Evolutionary conservation across 2,329 filamentous ascomycete species (phyloP).

Genomic region (Endocalyx cinctus): DNA sequence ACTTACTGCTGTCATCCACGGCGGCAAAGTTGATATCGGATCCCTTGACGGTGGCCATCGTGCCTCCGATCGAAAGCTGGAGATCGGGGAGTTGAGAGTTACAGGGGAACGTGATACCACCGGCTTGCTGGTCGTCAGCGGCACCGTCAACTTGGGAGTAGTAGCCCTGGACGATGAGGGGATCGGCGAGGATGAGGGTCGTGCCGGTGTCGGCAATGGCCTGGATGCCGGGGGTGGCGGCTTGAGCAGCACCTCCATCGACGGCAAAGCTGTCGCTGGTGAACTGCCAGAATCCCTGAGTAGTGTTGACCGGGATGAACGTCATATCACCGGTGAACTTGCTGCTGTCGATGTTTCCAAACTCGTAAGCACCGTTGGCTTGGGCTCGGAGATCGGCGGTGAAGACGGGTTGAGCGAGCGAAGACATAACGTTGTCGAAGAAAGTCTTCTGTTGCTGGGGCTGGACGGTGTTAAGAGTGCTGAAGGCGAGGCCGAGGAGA

Average conservation of each 20-base stretch:
- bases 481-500: conserved; percentile 30
- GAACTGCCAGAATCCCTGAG: conserved; percentile 34
- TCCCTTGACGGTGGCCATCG: conserved; percentile 52
- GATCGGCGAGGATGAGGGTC: conserved; percentile 16
- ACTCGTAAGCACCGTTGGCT: conserved; percentile 33
- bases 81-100: conserved; percentile 41
- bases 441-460: conserved; percentile 27
- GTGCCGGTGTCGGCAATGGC: conserved; percentile 23
- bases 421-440: conserved; percentile 27
- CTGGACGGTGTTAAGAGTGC: conserved; percentile 27
- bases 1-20: conserved; percentile 48
- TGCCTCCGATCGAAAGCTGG: conserved; percentile 51
- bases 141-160: conserved; percentile 43
- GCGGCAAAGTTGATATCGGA: conserved; percentile 48
- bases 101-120: conserved; percentile 46
- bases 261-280: conserved; percentile 27
- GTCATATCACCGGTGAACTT: conserved; percentile 30
- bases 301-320: conserved; percentile 28
- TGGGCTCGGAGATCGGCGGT: conserved; percentile 28
- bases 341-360: conserved; percentile 29
- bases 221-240: conserved; percentile 3
- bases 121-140: conserved; percentile 30
- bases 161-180: conserved; percentile 48
- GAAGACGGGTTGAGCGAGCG: conserved; percentile 27
- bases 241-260: conserved; percentile 27